Evolutionary conservation across 495 filamentous ascomycete genomes (phyloP).

Genomic region (Penicillium simplicissimum): DNA sequence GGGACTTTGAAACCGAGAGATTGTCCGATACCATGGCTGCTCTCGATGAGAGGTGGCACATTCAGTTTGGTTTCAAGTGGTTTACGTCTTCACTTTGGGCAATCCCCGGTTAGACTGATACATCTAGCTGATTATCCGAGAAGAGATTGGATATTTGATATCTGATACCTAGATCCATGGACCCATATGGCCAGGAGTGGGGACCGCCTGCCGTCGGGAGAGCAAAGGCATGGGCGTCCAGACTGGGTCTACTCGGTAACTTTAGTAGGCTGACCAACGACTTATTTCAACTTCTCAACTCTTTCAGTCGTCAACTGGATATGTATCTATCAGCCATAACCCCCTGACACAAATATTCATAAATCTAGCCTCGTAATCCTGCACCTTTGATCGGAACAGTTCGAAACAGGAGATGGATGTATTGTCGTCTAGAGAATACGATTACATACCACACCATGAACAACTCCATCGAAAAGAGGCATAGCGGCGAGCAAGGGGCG

Average conservation of each 20-base stretch:
- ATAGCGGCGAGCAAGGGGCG: slow-evolving; percentile 5
- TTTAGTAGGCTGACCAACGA: no score
- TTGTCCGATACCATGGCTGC: not conserved
- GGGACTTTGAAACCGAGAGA: not conserved
- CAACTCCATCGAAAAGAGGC: not conserved
- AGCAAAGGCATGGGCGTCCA: not conserved
- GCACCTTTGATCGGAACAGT: not conserved
- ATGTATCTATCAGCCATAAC: not conserved
- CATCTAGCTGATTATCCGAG: no score
- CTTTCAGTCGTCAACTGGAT: not conserved
- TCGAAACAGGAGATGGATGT: not conserved
- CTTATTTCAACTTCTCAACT: not conserved
- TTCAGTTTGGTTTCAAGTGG: not conserved
- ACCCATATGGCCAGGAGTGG: slow-evolving; percentile 1
- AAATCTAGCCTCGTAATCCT: not conserved
- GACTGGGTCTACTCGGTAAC: no score
- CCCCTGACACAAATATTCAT: not conserved
- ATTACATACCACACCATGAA: slow-evolving; percentile 4
- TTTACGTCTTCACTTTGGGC: no score
- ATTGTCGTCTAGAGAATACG: slow-evolving; percentile 12
- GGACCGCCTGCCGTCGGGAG: slow-evolving; percentile 2
- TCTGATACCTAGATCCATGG: not conserved
- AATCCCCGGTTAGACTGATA: no score
- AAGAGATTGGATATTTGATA: not conserved
- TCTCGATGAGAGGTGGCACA: not conserved